These are phyloP conservation scores for Lunasporangiospora selenospora DNA, from an alignment of 192 early-diverging fungal species.

Conservation along the genomic window DNA sequence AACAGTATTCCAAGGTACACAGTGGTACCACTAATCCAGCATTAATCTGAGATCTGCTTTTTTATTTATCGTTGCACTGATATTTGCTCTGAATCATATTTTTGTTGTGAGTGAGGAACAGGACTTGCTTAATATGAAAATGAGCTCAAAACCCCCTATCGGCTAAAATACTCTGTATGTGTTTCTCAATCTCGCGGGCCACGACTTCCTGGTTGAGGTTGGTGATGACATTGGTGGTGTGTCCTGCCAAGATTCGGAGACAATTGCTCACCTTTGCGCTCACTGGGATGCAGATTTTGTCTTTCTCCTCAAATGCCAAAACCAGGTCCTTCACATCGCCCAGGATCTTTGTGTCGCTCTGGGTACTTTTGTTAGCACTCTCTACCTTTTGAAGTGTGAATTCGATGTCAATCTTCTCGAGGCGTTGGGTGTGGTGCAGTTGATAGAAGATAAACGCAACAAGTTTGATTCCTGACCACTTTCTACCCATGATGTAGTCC, in stretches of 20 bases:
- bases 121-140: background rate
- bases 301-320: slow-evolving; percentile 9
- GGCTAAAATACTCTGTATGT: slow-evolving; percentile 6
- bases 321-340: slow-evolving; percentile 5
- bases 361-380: slow-evolving; percentile 4
- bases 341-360: slow-evolving; percentile 12
- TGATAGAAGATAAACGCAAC: background rate
- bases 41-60: too few species aligned
- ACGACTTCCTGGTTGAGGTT: slow-evolving; percentile 11
- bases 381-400: slow-evolving; percentile 13
- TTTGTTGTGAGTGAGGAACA: slow-evolving; percentile 1
- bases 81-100: too few species aligned
- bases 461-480: slow-evolving; percentile 8
- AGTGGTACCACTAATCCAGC: too few species aligned
- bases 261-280: slow-evolving; percentile 13
- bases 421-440: slow-evolving; percentile 2
- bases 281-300: slow-evolving; percentile 10
- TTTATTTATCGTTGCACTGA: too few species aligned
- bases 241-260: slow-evolving; percentile 11
- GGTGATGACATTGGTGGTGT: slow-evolving; percentile 3
- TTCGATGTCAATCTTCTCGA: slow-evolving; percentile 4
- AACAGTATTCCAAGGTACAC: too few species aligned
- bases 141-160: background rate
- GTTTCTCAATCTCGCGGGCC: slow-evolving; percentile 14
- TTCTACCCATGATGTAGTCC: slow-evolving; percentile 1